Base-by-base conservation (phyloP, 1,284 basidiomycete genomes). In the Stygiomarasmius scandens region DNA sequence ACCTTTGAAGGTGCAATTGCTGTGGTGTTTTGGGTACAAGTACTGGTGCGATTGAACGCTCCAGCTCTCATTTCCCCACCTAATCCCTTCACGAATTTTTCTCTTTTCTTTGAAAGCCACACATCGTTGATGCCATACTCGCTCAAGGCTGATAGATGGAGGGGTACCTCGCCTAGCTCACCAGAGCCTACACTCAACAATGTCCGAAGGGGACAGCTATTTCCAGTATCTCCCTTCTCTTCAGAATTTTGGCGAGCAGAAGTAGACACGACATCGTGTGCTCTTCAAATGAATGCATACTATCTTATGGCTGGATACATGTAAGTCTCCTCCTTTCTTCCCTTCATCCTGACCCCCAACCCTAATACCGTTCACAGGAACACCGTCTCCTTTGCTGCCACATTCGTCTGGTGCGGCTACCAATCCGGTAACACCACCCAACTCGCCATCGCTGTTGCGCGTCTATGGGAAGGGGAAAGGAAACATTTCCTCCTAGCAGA, bases 401-500 rank as follows among this genome's bases (percentile, higher is more conserved):
- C 48, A 1, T 32, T 19, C 9, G 27, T 49, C 23, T 49, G 48
- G 48, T 49, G 48, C 25, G 48, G 48, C 5, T 32, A 14, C n/a
- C 48, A 49, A 32, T 49, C 48, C 27, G 48, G 48, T 2, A 49
- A 49, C 16, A 49, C 48, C 14, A 49, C 48, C 1, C 48, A 49
- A 41, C 38, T 41, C 11, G 32, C 32, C 32, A 14, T 34, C 32
- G 38, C 38, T 19, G 38, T 41, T 12, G 38, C 38, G n/a, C 38
- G 38, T 8, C 78, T 85, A 45, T 94, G 92, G 73, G 77, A 85
- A 56, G 78, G 82, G 52, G 66, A 82, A 44, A 78, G 90, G 73
- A 67, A 67, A 25, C 66, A 76, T 0, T 93, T 95, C 74, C 89
- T 89, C 67, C 82, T 83, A 59, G 78, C 90, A 8, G 93, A 95